Base-by-base conservation (phyloP, 768 basidiomycete species). In the Auriculariales sp. region DNA sequence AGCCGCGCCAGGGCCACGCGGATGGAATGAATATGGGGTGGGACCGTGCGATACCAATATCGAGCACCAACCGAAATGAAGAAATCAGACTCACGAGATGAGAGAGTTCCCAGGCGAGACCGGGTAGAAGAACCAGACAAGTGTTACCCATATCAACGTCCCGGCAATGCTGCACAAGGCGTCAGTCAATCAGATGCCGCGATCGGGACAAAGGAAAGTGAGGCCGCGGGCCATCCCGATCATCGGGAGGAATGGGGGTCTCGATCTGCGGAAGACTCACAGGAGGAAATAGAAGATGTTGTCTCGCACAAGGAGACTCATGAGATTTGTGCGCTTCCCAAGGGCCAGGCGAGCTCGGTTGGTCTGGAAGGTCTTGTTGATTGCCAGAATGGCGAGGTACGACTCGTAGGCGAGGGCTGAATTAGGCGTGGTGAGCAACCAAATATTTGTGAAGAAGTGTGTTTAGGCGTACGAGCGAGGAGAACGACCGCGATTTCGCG, bases 201-300 rank as follows among this genome's bases (percentile, higher is more conserved):
- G n/a, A n/a, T n/a, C n/a, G 7, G 15, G n/a, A n/a, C 22, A 39
- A 39, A 17, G n/a, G 9, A 19, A 39, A 11, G 36, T 9, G 22
- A 22, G n/a, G 9, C n/a, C 36, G 36, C 36, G 36, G 17, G 36
- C 36, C 15, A 39, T 39, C 22, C n/a, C 17, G 22, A 14, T 14
- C 19, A 7, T 11, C 14, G 39, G 15, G 12, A 10, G 22, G 11
- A 44, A 44, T 7, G 39, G n/a, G n/a, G n/a, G n/a, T n/a, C n/a
- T n/a, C n/a, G n/a, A n/a, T n/a, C n/a, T n/a, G n/a, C 33, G 17
- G 19, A 46, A 47, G 12, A 47, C 46, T 5, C 7, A 33, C 31
- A 34, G 31, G 35, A 32, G 34, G 27, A 48, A 48, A 30, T 32
- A 48, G 14, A 24, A 17, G 35, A 48, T 48, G 12, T 48, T 32